Evolutionary conservation across 2,329 filamentous ascomycete genomes (phyloP).

Genomic region (Colletotrichum tanaceti): DNA sequence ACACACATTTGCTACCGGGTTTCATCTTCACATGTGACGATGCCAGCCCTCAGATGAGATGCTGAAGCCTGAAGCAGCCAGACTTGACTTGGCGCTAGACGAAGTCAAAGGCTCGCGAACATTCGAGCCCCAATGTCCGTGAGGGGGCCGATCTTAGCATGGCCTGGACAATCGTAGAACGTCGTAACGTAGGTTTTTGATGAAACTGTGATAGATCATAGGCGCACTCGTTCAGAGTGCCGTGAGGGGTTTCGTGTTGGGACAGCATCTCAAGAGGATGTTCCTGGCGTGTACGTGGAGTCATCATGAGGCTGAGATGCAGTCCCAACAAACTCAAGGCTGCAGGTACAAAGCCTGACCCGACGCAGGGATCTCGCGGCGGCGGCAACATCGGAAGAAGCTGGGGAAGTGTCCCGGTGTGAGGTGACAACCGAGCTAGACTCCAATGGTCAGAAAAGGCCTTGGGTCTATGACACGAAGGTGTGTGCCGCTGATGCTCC

Average conservation of each 20-base stretch:
- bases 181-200: slow-evolving; percentile 30
- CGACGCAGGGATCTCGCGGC: slow-evolving; percentile 28
- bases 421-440: slow-evolving; percentile 37
- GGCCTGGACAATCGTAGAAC: neutral
- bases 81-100: slow-evolving; percentile 25
- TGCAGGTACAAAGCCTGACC: slow-evolving; percentile 35
- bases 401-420: slow-evolving; percentile 39
- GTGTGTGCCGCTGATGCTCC: slow-evolving; percentile 20
- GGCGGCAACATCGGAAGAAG: slow-evolving; percentile 34
- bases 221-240: slow-evolving; percentile 8
- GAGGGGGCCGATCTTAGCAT: slow-evolving; percentile 25
- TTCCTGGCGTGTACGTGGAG: slow-evolving; percentile 14
- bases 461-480: slow-evolving; percentile 26
- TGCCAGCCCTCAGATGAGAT: neutral
- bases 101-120: slow-evolving; percentile 32
- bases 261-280: slow-evolving; percentile 27
- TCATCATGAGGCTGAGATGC: slow-evolving; percentile 37
- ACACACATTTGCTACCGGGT: neutral
- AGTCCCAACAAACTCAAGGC: slow-evolving; percentile 39
- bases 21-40: slow-evolving; percentile 28
- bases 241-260: slow-evolving; percentile 31
- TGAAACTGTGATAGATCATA: slow-evolving; percentile 34
- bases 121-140: slow-evolving; percentile 27
- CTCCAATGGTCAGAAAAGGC: slow-evolving; percentile 9
- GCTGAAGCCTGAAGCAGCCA: no score